Conservation (phyloP, 129 eudicot species). For the Lactuca saligna region DNA sequence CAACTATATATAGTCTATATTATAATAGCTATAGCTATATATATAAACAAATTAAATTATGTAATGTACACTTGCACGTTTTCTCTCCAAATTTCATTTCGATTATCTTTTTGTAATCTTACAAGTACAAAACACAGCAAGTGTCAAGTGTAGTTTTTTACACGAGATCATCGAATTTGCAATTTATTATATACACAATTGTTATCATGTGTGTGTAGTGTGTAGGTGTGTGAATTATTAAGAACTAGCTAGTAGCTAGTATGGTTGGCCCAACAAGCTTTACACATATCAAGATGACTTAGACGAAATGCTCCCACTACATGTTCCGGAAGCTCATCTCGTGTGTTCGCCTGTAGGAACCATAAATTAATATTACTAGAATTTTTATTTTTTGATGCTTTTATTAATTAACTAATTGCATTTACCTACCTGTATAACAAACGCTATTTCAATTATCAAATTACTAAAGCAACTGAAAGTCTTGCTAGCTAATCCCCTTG, state of each 20-base stretch:
- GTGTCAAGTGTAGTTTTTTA: background rate
- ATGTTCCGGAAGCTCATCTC: constrained; percentile 68
- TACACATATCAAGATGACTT: constrained; percentile 58
- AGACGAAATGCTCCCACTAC: constrained; percentile 58
- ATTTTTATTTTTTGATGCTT: background rate
- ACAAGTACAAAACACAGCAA: background rate
- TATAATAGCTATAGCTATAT: too few relatives aligned
- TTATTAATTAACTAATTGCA: background rate
- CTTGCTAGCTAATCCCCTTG: constrained; percentile 64
- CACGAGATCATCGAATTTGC: background rate
- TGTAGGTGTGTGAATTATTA: background rate
- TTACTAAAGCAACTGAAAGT: constrained; percentile 56
- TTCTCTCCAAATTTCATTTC: too few relatives aligned
- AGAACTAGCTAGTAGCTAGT: too few relatives aligned
- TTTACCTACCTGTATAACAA: constrained; percentile 56
- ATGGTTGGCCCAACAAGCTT: constrained; percentile 42
- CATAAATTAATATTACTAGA: too few relatives aligned
- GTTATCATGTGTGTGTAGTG: background rate
- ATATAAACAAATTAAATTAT: too few relatives aligned
- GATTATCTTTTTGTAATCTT: too few relatives aligned
- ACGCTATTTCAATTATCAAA: constrained; percentile 56
- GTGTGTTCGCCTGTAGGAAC: constrained; percentile 58
- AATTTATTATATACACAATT: background rate
- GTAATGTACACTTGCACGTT: too few relatives aligned
- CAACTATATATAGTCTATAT: too few relatives aligned